Evolutionary conservation across 139 green algal genomes (phyloP).

Genomic region (Picochlorum sp.): DNA sequence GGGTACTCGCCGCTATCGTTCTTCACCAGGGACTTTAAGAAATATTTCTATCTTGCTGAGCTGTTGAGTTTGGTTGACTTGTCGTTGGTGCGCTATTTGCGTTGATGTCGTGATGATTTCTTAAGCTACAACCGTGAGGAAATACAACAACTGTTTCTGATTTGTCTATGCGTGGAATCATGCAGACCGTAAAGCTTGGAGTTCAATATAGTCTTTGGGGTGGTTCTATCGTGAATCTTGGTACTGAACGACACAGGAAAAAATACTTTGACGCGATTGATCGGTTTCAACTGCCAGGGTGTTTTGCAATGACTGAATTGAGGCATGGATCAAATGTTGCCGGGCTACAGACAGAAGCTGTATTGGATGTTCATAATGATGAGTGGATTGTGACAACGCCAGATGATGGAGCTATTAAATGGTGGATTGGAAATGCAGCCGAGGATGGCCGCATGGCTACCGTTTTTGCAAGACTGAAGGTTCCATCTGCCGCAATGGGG

Average conservation of each 20-base stretch:
- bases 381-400: slow-evolving; percentile 73
- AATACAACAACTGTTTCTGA: too few species aligned
- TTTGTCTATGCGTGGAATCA: too few species aligned
- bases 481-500: slow-evolving; percentile 41
- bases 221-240: slow-evolving; percentile 58
- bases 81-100: too few species aligned
- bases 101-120: slow-evolving; percentile 13
- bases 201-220: slow-evolving; percentile 76
- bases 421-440: slow-evolving; percentile 72
- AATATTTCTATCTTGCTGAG: slow-evolving; percentile 59
- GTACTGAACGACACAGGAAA: slow-evolving; percentile 51
- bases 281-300: slow-evolving; percentile 48
- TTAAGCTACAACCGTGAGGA: background rate
- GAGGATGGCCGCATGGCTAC: slow-evolving; percentile 61
- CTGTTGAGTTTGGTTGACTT: slow-evolving; percentile 59
- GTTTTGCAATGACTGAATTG: slow-evolving; percentile 87
- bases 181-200: slow-evolving; percentile 67
- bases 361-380: slow-evolving; percentile 61
- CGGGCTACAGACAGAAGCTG: slow-evolving; percentile 60
- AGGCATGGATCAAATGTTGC: slow-evolving; percentile 72
- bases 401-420: slow-evolving; percentile 72
- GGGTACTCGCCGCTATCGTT: slow-evolving; percentile 56
- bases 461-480: slow-evolving; percentile 71
- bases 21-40: slow-evolving; percentile 36
- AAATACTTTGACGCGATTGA: slow-evolving; percentile 76